Base-by-base conservation (phyloP, 225 moss, liverwort and hornwort genomes). In the Physcomitrellopsis africana region DNA sequence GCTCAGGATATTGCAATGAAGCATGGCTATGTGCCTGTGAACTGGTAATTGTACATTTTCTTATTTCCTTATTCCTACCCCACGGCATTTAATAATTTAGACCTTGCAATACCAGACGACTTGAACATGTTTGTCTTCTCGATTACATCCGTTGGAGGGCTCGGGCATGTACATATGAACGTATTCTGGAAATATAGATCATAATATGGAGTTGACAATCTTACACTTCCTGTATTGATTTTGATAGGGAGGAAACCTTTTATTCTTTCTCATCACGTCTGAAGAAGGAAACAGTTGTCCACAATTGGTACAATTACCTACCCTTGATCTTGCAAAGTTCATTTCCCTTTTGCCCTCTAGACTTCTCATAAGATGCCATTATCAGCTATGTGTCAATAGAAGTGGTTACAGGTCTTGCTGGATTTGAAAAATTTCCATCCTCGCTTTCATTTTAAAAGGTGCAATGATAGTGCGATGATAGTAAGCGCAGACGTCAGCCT, bases 201-300 rank as follows among this genome's bases (percentile, higher is more conserved):
- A 18, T 49, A 18, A 0, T 1, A 52, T 37, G 13, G 7, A 18
- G n/a, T 29, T 43, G 18, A 54, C 26, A 27, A 15, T 29, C 12
- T 67, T 73, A 37, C 42, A 23, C 19, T 54, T 20, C 17, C 52
- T 67, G 42, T 8, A 48, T 7, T 18, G 56, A 13, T 3, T 77
- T 63, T 64, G 32, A 63, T 85, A 96, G 96, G 99, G 95, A 99
- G 85, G 99, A 99, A 76, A 86, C 99, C 8, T 99, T 93, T 51
- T 66, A 43, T 17, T 51, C 67, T 20, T 99, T 95, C 65, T 72
- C 93, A 12, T 80, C 82, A 16, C 78, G 37, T 46, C 77, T 99
- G n/a, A 76, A 67, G 51, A 75, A 81, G 6, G 85, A 81, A 43
- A 89, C 93, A 2, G 86, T 99, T 16, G 83, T 99, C 3, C 99